These are phyloP conservation scores for Pythium grandisporangium DNA, from an alignment of 352 stramenopile genomes.

Conservation along the genomic window DNA sequence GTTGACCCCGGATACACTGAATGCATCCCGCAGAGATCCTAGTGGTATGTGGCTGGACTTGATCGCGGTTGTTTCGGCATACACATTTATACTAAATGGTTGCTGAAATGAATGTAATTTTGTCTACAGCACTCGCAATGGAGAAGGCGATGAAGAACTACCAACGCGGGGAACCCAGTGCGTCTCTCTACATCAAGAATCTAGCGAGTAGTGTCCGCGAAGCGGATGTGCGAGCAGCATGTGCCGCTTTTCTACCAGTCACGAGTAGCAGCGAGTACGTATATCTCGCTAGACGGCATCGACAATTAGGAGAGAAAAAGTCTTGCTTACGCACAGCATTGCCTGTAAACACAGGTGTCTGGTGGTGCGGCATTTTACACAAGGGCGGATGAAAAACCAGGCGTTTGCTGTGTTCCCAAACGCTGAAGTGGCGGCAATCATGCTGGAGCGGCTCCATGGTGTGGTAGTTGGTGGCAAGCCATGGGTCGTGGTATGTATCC, in stretches of 20 bases:
- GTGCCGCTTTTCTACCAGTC: neutral
- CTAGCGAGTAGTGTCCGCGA: conserved; percentile 40
- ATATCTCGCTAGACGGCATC: too few relatives aligned
- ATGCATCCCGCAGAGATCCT: too few relatives aligned
- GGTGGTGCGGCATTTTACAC: conserved; percentile 68
- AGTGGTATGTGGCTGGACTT: neutral
- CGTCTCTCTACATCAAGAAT: conserved; percentile 79
- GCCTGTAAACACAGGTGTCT: too few relatives aligned
- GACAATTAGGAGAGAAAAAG: too few relatives aligned
- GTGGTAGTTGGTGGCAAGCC: conserved; percentile 70
- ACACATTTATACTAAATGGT: neutral
- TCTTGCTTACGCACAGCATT: too few relatives aligned
- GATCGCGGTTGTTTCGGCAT: neutral
- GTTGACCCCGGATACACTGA: too few relatives aligned
- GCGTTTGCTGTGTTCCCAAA: conserved; percentile 71
- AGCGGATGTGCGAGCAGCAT: conserved; percentile 1
- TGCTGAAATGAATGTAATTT: too few relatives aligned
- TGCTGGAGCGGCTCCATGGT: conserved; percentile 56
- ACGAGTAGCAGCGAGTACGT: conserved; percentile 16
- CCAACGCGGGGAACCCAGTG: conserved; percentile 29
- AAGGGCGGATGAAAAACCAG: conserved; percentile 80
- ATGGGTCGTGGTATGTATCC: conserved; percentile 75
- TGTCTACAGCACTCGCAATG: conserved; percentile 16
- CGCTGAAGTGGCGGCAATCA: conserved; percentile 27
- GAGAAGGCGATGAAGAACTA: conserved; percentile 76